These are phyloP conservation scores for Rutstroemia sp. DNA, from an alignment of 2,329 filamentous ascomycete genomes.

Conservation along the genomic window DNA sequence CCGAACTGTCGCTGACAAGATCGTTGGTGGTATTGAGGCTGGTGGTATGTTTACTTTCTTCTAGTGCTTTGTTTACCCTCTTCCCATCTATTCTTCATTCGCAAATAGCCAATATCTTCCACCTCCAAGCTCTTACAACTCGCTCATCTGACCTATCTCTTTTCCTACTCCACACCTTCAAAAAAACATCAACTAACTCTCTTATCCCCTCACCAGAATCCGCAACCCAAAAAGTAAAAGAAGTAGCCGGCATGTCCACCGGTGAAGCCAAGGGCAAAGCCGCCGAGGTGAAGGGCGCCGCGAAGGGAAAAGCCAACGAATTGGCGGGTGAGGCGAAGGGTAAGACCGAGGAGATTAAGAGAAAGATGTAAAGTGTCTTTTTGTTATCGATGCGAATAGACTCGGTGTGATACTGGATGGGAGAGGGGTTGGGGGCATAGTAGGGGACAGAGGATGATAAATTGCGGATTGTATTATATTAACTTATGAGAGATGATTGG, in stretches of 20 bases:
- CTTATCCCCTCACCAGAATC: slow-evolving; percentile 24
- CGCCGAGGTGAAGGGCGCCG: slow-evolving; percentile 35
- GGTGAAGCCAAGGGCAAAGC: slow-evolving; percentile 29
- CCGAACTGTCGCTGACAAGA: slow-evolving; percentile 50
- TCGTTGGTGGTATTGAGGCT: slow-evolving; percentile 54
- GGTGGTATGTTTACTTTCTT: slow-evolving; percentile 39
- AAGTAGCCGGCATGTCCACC: slow-evolving; percentile 32
- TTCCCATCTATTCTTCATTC: no score
- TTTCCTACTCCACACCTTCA: neutral
- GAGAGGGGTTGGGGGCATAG: neutral
- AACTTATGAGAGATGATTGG: no score
- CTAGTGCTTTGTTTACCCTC: no score
- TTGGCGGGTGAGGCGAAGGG: slow-evolving; percentile 31
- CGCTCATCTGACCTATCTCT: neutral
- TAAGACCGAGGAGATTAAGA: slow-evolving; percentile 34
- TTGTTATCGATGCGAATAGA: neutral
- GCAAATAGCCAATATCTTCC: neutral
- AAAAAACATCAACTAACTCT: neutral
- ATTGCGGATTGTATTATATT: no score
- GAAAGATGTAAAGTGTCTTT: slow-evolving; percentile 27
- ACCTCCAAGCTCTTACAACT: neutral
- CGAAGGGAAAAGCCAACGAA: slow-evolving; percentile 32
- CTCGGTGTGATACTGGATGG: neutral
- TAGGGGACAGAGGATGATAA: neutral
- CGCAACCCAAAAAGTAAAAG: slow-evolving; percentile 41